phyloP scores from a whole-genome alignment of 495 filamentous ascomycete species.

The Neurospora sp. region DNA sequence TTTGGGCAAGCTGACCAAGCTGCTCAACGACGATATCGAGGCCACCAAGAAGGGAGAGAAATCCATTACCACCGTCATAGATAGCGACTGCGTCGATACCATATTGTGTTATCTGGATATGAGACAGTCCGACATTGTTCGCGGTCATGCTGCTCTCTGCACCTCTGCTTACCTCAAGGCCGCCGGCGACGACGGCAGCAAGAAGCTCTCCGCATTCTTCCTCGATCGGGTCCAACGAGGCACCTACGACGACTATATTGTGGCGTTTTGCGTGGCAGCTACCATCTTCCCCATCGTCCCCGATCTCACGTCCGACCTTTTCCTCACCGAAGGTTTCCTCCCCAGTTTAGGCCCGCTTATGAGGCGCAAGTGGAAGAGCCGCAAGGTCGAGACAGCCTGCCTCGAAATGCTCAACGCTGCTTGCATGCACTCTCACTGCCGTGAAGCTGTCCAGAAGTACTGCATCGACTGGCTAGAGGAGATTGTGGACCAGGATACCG shows the following conservation, averaged over 20 bases:
- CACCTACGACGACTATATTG: constrained; percentile 49
- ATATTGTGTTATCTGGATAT: constrained; percentile 70
- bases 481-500: constrained; percentile 56
- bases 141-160: constrained; percentile 65
- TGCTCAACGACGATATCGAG: constrained; percentile 38
- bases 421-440: constrained; percentile 68
- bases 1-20: constrained; percentile 37
- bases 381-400: constrained; percentile 68
- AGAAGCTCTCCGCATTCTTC: constrained; percentile 59
- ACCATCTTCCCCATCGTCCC: constrained; percentile 78
- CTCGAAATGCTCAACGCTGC: constrained; percentile 85
- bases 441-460: constrained; percentile 68
- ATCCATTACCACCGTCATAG: constrained; percentile 55
- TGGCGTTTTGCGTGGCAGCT: constrained; percentile 82
- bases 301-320: constrained; percentile 57
- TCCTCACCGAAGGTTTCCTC: constrained; percentile 78
- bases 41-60: constrained; percentile 24
- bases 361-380: constrained; percentile 61
- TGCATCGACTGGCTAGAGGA: constrained; percentile 78
- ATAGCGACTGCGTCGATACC: constrained; percentile 68
- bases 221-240: constrained; percentile 33
- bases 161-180: constrained; percentile 71
- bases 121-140: constrained; percentile 53
- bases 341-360: constrained; percentile 57
- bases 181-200: constrained; percentile 55